phyloP scores from a whole-genome alignment of 345 rosid species.

The Gossypium ekmanianum region DNA sequence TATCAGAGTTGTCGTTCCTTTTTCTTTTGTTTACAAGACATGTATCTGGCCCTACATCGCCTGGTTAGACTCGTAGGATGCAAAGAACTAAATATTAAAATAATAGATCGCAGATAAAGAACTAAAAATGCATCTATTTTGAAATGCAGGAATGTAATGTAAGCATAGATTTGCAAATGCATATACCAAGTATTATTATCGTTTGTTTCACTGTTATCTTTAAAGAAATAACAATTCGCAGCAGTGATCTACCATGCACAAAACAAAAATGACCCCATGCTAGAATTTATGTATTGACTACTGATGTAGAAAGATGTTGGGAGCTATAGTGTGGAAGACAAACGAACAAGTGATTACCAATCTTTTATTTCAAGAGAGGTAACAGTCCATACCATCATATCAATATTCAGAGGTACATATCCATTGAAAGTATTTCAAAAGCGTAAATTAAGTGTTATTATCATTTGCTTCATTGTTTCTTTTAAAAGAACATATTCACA shows the following conservation, averaged over 20 bases:
- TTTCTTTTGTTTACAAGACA: too few species aligned
- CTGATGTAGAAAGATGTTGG: not conserved
- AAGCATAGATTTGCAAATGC: conserved; percentile 1
- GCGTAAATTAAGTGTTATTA: too few species aligned
- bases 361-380: conserved; percentile 8
- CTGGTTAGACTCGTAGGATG: too few species aligned
- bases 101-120: not conserved
- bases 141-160: not conserved
- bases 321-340: not conserved
- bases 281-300: not conserved
- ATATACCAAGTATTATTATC: not conserved
- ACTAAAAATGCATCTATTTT: too few species aligned
- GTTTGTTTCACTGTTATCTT: not conserved
- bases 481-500: too few species aligned
- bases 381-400: not conserved
- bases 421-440: too few species aligned
- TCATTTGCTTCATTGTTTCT: too few species aligned
- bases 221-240: not conserved
- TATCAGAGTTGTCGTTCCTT: too few species aligned
- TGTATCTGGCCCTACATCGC: too few species aligned
- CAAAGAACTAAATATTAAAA: not conserved
- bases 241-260: not conserved
- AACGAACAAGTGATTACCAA: not conserved
- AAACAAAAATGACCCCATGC: not conserved
- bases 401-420: not conserved